phyloP scores from a whole-genome alignment of 345 rosid genomes.

The Lepidium aucheri region DNA sequence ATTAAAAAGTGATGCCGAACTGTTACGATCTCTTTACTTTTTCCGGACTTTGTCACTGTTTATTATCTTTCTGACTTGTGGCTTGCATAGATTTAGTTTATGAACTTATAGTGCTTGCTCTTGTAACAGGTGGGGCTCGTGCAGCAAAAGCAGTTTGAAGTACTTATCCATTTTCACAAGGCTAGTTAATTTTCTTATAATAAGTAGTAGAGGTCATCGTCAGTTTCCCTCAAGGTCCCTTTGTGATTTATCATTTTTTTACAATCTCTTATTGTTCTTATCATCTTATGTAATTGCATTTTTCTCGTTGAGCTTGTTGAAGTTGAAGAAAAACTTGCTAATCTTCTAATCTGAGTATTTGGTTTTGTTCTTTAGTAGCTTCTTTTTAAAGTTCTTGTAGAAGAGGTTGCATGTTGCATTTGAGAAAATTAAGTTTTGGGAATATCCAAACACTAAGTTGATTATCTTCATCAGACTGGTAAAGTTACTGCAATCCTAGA shows the following conservation, averaged over 20 bases:
- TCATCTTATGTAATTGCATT: not conserved
- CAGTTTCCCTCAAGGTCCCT: not conserved
- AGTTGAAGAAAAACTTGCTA: slow-evolving; percentile 9
- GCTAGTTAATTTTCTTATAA: not conserved
- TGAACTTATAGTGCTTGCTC: not conserved
- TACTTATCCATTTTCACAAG: not conserved
- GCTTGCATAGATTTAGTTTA: not conserved
- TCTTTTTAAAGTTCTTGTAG: not conserved
- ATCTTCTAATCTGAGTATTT: slow-evolving; percentile 1
- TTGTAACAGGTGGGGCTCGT: slow-evolving; percentile 11
- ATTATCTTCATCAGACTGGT: not conserved
- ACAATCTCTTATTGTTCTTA: not conserved
- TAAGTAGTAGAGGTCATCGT: slow-evolving; percentile 15
- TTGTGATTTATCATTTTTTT: slow-evolving; percentile 6
- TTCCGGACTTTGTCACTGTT: not conserved
- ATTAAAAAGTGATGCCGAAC: not conserved
- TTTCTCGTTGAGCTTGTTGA: not conserved
- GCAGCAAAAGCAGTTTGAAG: slow-evolving; percentile 13
- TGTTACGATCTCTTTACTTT: not conserved
- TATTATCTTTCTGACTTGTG: not conserved
- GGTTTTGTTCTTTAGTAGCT: not conserved
- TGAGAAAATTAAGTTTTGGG: not conserved
- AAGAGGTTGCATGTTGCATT: not conserved
- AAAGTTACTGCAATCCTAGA: not conserved
- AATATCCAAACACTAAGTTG: not conserved